These are phyloP conservation scores for Kwoniella dendrophila DNA, from an alignment of 768 basidiomycete species.

Conservation along the genomic window DNA sequence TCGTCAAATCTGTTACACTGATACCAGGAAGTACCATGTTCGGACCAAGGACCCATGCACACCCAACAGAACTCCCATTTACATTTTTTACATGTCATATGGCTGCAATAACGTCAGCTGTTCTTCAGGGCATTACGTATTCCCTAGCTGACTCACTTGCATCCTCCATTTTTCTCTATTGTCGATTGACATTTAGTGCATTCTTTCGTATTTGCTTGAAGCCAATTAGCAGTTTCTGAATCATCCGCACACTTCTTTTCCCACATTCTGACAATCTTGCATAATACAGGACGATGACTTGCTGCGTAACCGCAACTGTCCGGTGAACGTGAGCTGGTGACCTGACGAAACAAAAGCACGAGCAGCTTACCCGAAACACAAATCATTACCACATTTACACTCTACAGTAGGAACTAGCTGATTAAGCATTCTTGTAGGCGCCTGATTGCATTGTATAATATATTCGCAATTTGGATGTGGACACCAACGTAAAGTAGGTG, in stretches of 20 bases:
- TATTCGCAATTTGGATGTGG: constrained; percentile 92
- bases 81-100: constrained; percentile 99
- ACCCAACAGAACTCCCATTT: constrained; percentile 96
- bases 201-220: constrained; percentile 99
- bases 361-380: constrained; percentile 76
- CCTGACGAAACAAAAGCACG: not conserved
- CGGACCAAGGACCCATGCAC: constrained; percentile 98
- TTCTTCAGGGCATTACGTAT: not conserved
- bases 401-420: constrained; percentile 84
- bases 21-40: constrained; percentile 97
- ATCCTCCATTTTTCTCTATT: constrained; percentile 99
- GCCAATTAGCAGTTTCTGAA: constrained; percentile 98
- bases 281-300: constrained; percentile 91
- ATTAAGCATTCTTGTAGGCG: constrained; percentile 73
- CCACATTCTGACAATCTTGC: constrained; percentile 87
- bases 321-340: not conserved
- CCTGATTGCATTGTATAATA: constrained; percentile 87
- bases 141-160: constrained; percentile 74
- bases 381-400: constrained; percentile 77
- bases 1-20: constrained; percentile 98
- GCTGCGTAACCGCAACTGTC: constrained; percentile 71
- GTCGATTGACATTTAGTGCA: constrained; percentile 94
- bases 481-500: constrained; percentile 83
- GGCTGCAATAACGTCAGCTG: constrained; percentile 61
- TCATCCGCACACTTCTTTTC: constrained; percentile 96